Percentiles rank a stretch among this genome's conserved stretches.
These are phyloP conservation scores for Flaveria brownii DNA, from an alignment of 129 eudicot species.

Conservation along the genomic window DNA sequence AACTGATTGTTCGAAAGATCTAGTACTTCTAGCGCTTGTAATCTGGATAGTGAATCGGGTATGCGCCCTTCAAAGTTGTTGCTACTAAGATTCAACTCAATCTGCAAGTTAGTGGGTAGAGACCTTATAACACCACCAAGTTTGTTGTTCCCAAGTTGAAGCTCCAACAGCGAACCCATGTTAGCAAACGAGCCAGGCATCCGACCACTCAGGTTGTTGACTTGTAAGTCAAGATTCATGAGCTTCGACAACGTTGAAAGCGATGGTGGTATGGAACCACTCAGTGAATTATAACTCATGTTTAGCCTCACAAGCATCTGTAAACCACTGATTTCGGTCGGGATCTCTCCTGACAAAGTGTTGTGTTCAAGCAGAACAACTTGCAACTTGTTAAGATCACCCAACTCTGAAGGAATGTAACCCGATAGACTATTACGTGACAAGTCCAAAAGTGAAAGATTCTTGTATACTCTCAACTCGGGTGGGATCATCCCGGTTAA, in stretches of 20 bases:
- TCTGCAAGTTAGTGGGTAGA: constrained; percentile 58
- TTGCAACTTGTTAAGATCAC: constrained; percentile 49
- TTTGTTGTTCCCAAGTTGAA: constrained; percentile 71
- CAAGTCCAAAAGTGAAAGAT: constrained; percentile 60
- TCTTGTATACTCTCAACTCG: constrained; percentile 46
- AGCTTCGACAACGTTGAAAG: constrained; percentile 52
- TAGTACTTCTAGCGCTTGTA: constrained; percentile 58
- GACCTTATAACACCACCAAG: constrained; percentile 50
- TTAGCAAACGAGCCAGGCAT: constrained; percentile 51
- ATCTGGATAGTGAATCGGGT: constrained; percentile 39
- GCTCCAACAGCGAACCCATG: constrained; percentile 55
- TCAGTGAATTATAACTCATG: constrained; percentile 60
- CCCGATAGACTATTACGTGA: constrained; percentile 54
- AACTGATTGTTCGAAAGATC: constrained; percentile 79
- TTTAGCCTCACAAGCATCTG: constrained; percentile 47
- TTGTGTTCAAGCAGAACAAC: constrained; percentile 68
- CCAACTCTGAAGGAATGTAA: constrained; percentile 47
- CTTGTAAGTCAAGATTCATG: constrained; percentile 50
- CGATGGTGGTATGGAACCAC: constrained; percentile 62
- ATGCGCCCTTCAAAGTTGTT: constrained; percentile 60
- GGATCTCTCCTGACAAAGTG: constrained; percentile 58
- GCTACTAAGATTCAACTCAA: constrained; percentile 69
- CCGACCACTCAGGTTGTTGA: constrained; percentile 54
- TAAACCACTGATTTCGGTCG: constrained; percentile 43
- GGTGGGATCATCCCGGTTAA: constrained; percentile 59